Conservation (phyloP, 371 early-diverging fungal genomes). For the Catenaria anguillulae region DNA sequence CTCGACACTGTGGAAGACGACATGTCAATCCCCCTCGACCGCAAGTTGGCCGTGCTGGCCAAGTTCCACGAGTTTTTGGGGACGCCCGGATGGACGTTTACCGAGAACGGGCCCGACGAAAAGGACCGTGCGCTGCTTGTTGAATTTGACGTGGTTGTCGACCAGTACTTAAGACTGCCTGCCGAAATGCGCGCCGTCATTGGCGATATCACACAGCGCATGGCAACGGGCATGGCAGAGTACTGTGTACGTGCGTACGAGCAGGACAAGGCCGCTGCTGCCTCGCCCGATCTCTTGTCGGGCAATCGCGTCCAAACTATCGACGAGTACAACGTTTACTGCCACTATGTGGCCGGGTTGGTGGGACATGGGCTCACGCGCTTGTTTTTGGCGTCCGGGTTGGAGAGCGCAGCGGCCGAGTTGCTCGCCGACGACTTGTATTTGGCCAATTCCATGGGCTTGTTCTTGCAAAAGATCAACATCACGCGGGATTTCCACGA, state of each 20-base stretch:
- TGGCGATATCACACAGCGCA: slow-evolving; percentile 70
- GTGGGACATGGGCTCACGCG: slow-evolving; percentile 85
- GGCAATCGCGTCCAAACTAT: slow-evolving; percentile 55
- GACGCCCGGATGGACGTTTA: slow-evolving; percentile 73
- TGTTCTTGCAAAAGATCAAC: slow-evolving; percentile 91
- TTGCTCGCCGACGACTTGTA: slow-evolving; percentile 19
- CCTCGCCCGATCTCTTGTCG: slow-evolving; percentile 33
- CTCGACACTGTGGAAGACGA: slow-evolving; percentile 97
- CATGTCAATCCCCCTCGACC: slow-evolving; percentile 66
- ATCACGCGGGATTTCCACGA: slow-evolving; percentile 86
- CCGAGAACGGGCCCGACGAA: slow-evolving; percentile 73
- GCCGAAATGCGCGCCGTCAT: slow-evolving; percentile 59
- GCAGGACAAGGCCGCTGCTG: slow-evolving; percentile 2
- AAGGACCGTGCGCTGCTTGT: slow-evolving; percentile 80
- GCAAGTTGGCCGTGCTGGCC: slow-evolving; percentile 57
- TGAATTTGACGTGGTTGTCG: slow-evolving; percentile 75
- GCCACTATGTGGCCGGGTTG: slow-evolving; percentile 93
- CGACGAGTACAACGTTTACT: slow-evolving; percentile 85
- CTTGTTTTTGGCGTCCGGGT: slow-evolving; percentile 72
- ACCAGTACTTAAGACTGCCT: slow-evolving; percentile 64
- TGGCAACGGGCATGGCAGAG: slow-evolving; percentile 92
- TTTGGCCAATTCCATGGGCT: slow-evolving; percentile 79
- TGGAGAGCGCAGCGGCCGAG: slow-evolving; percentile 35
- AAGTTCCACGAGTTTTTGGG: slow-evolving; percentile 65
- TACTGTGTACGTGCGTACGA: slow-evolving; percentile 26